A percentile compares a stretch with the other conserved stretches of the same genome.
Evolutionary conservation across 2,329 filamentous ascomycete genomes (phyloP).

Genomic region (Botryotinia convoluta): DNA sequence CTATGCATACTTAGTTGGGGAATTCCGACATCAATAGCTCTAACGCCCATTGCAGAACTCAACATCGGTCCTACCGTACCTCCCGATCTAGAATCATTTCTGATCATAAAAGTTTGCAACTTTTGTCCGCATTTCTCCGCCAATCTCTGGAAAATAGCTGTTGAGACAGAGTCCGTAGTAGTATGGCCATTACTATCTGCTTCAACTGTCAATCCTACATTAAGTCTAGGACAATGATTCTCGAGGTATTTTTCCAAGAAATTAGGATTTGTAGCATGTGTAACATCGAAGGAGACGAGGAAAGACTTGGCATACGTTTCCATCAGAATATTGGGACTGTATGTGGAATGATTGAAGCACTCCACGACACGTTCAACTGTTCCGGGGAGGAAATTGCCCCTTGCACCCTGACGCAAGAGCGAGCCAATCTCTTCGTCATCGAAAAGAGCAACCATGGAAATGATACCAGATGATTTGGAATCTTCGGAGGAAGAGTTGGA

Average conservation of each 20-base stretch:
- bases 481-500: constrained; percentile 58
- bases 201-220: constrained; percentile 78
- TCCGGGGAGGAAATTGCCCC: constrained; percentile 80
- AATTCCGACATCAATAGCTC: constrained; percentile 83
- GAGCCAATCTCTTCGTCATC: constrained; percentile 97
- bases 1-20: constrained; percentile 94
- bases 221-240: constrained; percentile 82
- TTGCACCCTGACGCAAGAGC: constrained; percentile 82
- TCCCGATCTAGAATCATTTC: constrained; percentile 85
- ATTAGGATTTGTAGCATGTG: constrained; percentile 92
- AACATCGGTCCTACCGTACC: constrained; percentile 96
- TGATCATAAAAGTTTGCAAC: constrained; percentile 88
- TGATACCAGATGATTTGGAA: constrained; percentile 50
- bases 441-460: constrained; percentile 92
- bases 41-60: constrained; percentile 74
- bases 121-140: constrained; percentile 70
- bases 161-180: constrained; percentile 88
- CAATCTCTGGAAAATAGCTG: constrained; percentile 73
- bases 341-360: constrained; percentile 48
- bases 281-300: constrained; percentile 89
- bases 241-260: constrained; percentile 81
- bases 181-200: constrained; percentile 91
- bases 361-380: constrained; percentile 81
- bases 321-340: constrained; percentile 61
- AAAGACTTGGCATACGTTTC: constrained; percentile 91